Evolutionary conservation across 805 yeast genomes (phyloP), one percentile per base, ranked within the genome.

Genomic region (Debaryomyces maramus): DNA sequence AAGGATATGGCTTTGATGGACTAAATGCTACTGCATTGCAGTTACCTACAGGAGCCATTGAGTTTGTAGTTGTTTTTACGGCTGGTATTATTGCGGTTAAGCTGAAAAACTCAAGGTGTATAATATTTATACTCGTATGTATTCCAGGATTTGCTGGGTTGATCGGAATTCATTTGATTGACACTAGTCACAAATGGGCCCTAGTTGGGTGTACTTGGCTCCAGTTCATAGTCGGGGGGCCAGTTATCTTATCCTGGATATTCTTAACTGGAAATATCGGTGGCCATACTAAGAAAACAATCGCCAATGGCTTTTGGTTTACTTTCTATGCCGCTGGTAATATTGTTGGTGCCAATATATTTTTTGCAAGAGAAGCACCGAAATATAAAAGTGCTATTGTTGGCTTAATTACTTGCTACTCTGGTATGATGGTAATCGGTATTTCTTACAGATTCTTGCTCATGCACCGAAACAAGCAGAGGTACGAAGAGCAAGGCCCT

Each of bases 1-100:
- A 43, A 34, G 60, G 63, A 18, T 65, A 58, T 45, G 69, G 70
- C 1, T 67, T 58, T 48, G 41, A 48, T 28, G 53, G 63, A 2
- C 45, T 63, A 31, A 38, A 52, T 14, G 46, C 63, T 9, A 60
- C 65, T 6, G 55, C 54, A 7, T 47, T 58, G 32, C 60, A 56
- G 39, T 39, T 56, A 34, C 63, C 61, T 7, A 51, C 57, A 2
- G 60, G 61, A 6, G 61, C 61, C 3, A 50, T 58, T 36, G 60
- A 55, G 35, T 53, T 55, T 32, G 47, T 49, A 40, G 50, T 36
- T 34, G 65, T 65, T 8, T 51, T 57, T 22, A 45, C 52, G 15
- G 60, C 54, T 34, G 70, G 71, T 14, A 27, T 54, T 14, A 32
- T 53, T 16, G 50, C 56, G 1, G 34, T 59, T 13, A 47, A 34